Base-by-base conservation (phyloP, 1,284 basidiomycete genomes). In the Tremellales sp. region DNA sequence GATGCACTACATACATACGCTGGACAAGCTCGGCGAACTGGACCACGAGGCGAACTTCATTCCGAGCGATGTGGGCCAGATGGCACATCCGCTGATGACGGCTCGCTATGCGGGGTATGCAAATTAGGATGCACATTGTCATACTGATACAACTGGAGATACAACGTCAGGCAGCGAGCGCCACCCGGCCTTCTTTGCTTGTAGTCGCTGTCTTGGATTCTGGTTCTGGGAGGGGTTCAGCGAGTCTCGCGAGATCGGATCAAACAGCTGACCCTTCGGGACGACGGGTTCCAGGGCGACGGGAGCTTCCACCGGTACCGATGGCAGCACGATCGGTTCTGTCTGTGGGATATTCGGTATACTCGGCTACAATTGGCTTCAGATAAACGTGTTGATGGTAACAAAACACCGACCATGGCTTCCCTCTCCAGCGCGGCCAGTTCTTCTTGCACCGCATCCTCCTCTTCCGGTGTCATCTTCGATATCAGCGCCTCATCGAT, bases 361-460 rank as follows among this genome's bases (percentile, higher is more conserved):
- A 38, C 51, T 40, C 5, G 65, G 65, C 65, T 68, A 29, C 38
- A 39, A 38, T 8, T 27, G 14, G 21, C 27, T 16, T 32, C 10
- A 34, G 22, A 42, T 16, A 21, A 21, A 12, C 43, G 48, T 18
- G 44, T 33, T n/a, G 24, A 28, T 25, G 36, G 43, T 13, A 8
- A 31, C 19, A 21, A 18, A 19, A 16, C 5, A 54, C 62, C 37
- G 38, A 69, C 67, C 61, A 70, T 26, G 21, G 78, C 73, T 61
- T 85, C 82, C 22, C 70, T 71, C 66, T 93, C 81, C 16, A 97
- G 70, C 43, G 77, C 75, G 27, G 71, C 75, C 29, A 97, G 76
- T 65, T 98, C 94, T 4, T 76, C 76, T 63, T 93, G 87, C 0
- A 98, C 94, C 9, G 83, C 86, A 42, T 95, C 92, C 66, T 98